Evolutionary conservation across 2,329 filamentous ascomycete species (phyloP), one percentile per base, ranked within the genome.

Genomic region (Didymosphaeria variabile): DNA sequence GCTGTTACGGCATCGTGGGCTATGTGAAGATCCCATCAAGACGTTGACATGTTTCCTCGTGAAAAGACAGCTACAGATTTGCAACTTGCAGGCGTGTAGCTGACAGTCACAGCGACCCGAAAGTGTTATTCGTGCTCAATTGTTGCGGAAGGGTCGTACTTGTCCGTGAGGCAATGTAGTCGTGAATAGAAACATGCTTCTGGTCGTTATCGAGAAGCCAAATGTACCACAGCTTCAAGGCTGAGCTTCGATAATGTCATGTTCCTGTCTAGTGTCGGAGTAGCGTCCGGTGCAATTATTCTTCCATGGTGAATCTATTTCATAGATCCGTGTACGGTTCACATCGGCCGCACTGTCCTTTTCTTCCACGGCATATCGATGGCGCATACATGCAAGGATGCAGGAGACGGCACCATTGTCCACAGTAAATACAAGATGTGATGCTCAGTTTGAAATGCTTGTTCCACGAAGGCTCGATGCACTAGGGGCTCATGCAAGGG

Each of bases 401-500:
- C n/a, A n/a, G n/a, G n/a, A n/a, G n/a, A n/a, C n/a, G n/a, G n/a
- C n/a, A n/a, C n/a, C n/a, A n/a, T n/a, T n/a, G n/a, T n/a, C n/a
- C n/a, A n/a, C n/a, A n/a, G n/a, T n/a, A n/a, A n/a, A n/a, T 13
- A 40, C 12, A 31, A 40, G 50, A 53, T 13, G 34, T 21, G 13
- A 45, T 6, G 13, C 40, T 46, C n/a, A 17, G 19, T 17, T 40
- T 46, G 53, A 19, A 13, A 23, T 44, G 51, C 29, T 36, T 34
- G 40, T 36, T n/a, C n/a, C n/a, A 34, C 26, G n/a, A 3, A 21
- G 21, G 12, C 36, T 42, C 36, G 36, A 54, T 21, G 32, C n/a
- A 17, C 32, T 36, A 23, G 4, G 10, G 29, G 47, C n/a, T 53
- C 34, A 21, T 23, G 52, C 52, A 55, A 55, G 52, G 52, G 52